phyloP scores from a whole-genome alignment of 768 basidiomycete species.

The Sporobolomyces phaffii region DNA sequence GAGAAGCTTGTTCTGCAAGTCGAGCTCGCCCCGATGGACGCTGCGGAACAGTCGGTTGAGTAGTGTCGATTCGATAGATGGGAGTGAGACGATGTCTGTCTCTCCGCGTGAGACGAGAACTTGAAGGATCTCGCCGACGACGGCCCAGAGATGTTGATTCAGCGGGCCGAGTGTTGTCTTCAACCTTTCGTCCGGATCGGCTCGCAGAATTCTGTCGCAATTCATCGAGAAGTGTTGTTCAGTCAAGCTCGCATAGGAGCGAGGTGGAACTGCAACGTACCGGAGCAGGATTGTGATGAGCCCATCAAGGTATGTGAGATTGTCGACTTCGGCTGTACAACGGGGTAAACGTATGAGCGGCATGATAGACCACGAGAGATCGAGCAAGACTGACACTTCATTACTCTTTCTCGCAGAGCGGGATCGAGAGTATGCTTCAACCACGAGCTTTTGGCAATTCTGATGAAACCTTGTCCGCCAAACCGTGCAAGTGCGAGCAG shows the following conservation, averaged over 20 bases:
- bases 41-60: conserved; percentile 68
- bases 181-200: conserved; percentile 60
- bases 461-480: conserved; percentile 81
- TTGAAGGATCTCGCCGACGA: conserved; percentile 74
- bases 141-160: conserved; percentile 65
- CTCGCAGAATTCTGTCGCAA: conserved; percentile 61
- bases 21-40: conserved; percentile 63
- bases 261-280: conserved; percentile 53
- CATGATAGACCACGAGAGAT: neutral
- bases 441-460: conserved; percentile 60
- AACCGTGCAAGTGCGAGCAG: conserved; percentile 72
- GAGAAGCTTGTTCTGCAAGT: conserved; percentile 87
- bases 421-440: conserved; percentile 63
- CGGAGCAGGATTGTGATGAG: conserved; percentile 66
- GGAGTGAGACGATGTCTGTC: conserved; percentile 57
- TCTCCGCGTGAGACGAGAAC: conserved; percentile 75
- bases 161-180: conserved; percentile 56
- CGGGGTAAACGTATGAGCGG: neutral
- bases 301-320: conserved; percentile 61
- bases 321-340: conserved; percentile 22
- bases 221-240: neutral
- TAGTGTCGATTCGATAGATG: conserved; percentile 63
- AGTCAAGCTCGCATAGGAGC: too few relatives aligned
- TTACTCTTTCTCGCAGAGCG: conserved; percentile 59
- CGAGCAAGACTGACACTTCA: conserved; percentile 52